These are phyloP conservation scores for Penicillium atrosanguineum DNA, from an alignment of 495 filamentous ascomycete species.

Conservation along the genomic window DNA sequence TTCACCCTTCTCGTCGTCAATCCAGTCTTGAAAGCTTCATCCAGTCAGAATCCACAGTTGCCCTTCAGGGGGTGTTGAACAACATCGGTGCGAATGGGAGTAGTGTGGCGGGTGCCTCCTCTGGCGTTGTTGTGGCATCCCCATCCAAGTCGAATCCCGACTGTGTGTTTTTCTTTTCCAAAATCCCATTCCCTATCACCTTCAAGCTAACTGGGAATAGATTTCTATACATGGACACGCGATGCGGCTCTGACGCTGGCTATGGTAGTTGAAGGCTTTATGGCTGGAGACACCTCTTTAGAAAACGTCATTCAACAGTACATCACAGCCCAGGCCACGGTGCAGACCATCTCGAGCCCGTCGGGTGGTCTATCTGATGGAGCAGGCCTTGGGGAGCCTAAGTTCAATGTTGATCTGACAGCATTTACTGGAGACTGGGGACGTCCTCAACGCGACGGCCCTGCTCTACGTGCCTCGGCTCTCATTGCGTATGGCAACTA, in stretches of 20 bases:
- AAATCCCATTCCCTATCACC: background rate
- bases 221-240: conserved; percentile 63
- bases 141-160: conserved; percentile 53
- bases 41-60: conserved; percentile 48
- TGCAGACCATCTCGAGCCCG: conserved; percentile 44
- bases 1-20: conserved; percentile 13
- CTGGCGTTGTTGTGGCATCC: conserved; percentile 55
- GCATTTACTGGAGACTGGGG: conserved; percentile 59
- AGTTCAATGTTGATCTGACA: conserved; percentile 54
- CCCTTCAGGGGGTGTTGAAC: conserved; percentile 53
- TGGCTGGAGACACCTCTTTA: conserved; percentile 41
- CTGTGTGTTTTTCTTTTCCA: conserved; percentile 37
- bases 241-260: conserved; percentile 58
- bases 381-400: conserved; percentile 60
- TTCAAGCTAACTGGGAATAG: conserved; percentile 22
- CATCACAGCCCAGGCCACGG: conserved; percentile 50
- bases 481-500: conserved; percentile 38
- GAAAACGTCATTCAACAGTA: conserved; percentile 53
- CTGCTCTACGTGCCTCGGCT: conserved; percentile 41
- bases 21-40: conserved; percentile 50
- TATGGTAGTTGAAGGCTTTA: conserved; percentile 50
- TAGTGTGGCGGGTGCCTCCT: conserved; percentile 39
- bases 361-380: conserved; percentile 48
- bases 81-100: conserved; percentile 56
- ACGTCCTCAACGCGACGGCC: conserved; percentile 61